Evolutionary conservation across 345 rosid genomes (phyloP), one percentile per base, ranked within the genome.

Genomic region (Eutrema japonicum): DNA sequence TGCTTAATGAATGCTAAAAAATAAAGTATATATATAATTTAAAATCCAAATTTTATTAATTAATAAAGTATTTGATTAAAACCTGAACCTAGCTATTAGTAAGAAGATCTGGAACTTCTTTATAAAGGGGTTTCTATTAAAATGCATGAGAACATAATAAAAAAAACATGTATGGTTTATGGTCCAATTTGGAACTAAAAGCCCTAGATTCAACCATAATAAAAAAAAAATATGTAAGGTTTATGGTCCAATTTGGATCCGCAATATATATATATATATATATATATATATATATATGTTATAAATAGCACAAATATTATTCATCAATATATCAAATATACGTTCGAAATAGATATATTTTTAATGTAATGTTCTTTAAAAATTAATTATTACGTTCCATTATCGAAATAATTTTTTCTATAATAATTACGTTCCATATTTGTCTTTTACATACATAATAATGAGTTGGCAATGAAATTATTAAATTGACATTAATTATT

Each of bases 391-490:
- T 18, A 18, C 0, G 22, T 18, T 18, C 22, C 22, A 18, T 18
- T 0, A 18, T 18, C 22, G 22, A 18, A 18, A 18, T 0, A 18
- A 18, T 7, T 29, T 41, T 3, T 5, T 30, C 52, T 22, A 14
- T 13, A 37, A 70, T 13, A 50, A n/a, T 2, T 60, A 10, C 48
- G 14, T 66, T 47, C 38, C 14, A 41, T 36, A 16, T 61, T 12
- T 54, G 1, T 53, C 2, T 41, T 45, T 36, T 27, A 68, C 53
- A 53, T 53, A 52, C 42, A 52, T 16, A 46, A 45, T 35, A 36
- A 47, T 54, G 47, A 18, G 79, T 70, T 62, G 66, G 52, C 55
- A 64, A 47, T 46, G 8, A 48, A 55, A 55, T 64, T 60, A 56
- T 43, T 35, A 41, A 5, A 63, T 64, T 13, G 65, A 54, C 50